Evolutionary conservation across 805 yeast species (phyloP).

Genomic region (Zygotorulaspora danielsina): DNA sequence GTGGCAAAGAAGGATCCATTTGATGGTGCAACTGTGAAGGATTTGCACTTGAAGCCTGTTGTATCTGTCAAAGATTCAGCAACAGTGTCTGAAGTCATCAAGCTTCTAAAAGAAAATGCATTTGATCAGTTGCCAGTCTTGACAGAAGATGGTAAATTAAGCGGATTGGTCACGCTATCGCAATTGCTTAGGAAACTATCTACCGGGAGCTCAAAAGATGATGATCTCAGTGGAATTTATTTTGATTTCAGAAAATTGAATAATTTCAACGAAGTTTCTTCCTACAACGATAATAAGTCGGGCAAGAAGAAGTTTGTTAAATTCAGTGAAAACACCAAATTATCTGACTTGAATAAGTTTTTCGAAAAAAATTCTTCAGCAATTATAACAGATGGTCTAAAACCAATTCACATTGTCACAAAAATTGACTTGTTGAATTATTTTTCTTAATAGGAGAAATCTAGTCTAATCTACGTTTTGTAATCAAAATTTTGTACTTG

Average conservation of each 20-base stretch:
- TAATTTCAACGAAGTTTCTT: constrained; percentile 54
- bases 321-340: constrained; percentile 61
- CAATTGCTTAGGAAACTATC: constrained; percentile 65
- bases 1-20: constrained; percentile 40
- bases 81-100: constrained; percentile 59
- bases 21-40: constrained; percentile 57
- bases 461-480: constrained; percentile 2
- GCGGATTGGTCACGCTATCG: constrained; percentile 75
- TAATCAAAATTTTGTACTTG: neutral
- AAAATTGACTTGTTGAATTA: constrained; percentile 74
- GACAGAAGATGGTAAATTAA: constrained; percentile 50
- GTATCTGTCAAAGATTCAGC: constrained; percentile 63
- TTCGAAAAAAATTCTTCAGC: constrained; percentile 85
- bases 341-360: constrained; percentile 66
- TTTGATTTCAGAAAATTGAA: constrained; percentile 71
- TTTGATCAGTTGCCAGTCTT: constrained; percentile 85
- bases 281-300: constrained; percentile 57
- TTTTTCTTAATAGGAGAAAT: constrained; percentile 31
- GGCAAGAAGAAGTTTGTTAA: constrained; percentile 63
- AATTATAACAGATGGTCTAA: constrained; percentile 69
- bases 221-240: constrained; percentile 45
- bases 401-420: constrained; percentile 80
- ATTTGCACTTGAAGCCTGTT: constrained; percentile 73
- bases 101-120: constrained; percentile 66
- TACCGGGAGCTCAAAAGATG: constrained; percentile 53